These are phyloP conservation scores for Russula compacta DNA, from an alignment of 768 basidiomycete genomes.

Conservation along the genomic window DNA sequence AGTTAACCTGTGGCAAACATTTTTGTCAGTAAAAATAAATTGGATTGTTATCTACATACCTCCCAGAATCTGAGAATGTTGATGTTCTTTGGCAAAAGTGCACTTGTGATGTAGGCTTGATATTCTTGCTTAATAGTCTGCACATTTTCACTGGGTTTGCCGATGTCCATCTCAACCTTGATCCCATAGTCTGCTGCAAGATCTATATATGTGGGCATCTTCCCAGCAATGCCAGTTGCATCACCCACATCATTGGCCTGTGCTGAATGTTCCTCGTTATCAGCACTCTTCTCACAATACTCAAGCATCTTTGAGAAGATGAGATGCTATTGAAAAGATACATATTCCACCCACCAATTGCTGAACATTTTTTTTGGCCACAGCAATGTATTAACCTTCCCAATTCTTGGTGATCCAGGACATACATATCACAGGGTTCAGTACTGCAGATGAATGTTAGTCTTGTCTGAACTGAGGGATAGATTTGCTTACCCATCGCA, in stretches of 20 bases:
- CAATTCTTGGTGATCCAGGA: not conserved
- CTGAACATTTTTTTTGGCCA: not conserved
- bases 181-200: not conserved
- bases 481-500: not conserved
- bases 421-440: not conserved
- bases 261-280: not conserved
- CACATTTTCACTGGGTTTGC: not conserved
- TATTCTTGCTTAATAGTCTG: not conserved
- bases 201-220: too few species aligned
- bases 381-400: accelerated
- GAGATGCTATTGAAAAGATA: not conserved
- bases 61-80: not conserved
- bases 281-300: not conserved
- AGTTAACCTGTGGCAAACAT: too few species aligned
- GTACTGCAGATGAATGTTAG: not conserved
- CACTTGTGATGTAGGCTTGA: too few species aligned
- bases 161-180: not conserved
- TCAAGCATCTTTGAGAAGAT: not conserved
- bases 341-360: not conserved
- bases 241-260: not conserved
- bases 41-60: too few species aligned
- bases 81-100: not conserved
- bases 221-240: too few species aligned
- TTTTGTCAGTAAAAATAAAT: too few species aligned
- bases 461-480: too few species aligned